Evolutionary conservation across 164 flowering plant species (phyloP), one percentile per base, ranked within the genome.

Genomic region (Sextonia rubra): DNA sequence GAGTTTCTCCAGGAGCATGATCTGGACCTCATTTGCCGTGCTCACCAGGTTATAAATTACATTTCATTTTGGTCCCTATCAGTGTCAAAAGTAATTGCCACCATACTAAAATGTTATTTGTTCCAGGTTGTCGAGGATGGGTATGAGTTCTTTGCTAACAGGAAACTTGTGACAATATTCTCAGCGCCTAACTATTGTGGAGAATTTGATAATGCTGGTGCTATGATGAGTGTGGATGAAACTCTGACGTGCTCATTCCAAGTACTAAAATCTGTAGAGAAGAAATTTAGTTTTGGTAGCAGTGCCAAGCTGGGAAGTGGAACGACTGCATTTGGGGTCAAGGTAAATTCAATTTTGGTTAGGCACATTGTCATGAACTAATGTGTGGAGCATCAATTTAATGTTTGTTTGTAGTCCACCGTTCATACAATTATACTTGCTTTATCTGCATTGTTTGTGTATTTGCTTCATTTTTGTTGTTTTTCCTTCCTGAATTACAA

Each of bases 201-300:
- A 69, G 97, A 91, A 82, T 91, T 91, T 78, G 94, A 91, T 73
- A 91, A 91, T 81, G 89, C 97, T 71, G 97, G 97, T 75, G 97
- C 97, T 64, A 83, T 91, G 97, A 91, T 91, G 97, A 90, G 91
- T 61, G 93, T 91, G 26, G 94, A 91, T 85, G 94, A 91, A 77
- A 86, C 83, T 76, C 80, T 91, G 78, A 89, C 89, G 92, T 91
- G 97, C 75, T 89, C 97, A 49, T 91, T 91, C 79, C 97, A 91
- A 78, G 86, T 91, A 71, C 84, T 91, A 69, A 91, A 88, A 82
- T 91, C 97, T 69, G 80, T 90, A 9, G 92, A 91, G 64, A 85
- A 77, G 69, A 89, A 80, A 75, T 9, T 77, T 11, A 85, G 80
- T 69, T 85, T 86, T 76, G 68, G 7, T 8, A 32, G 37, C 37